Evolutionary conservation across 768 basidiomycete species (phyloP).

Genomic region (Kwoniella newhampshirensis): DNA sequence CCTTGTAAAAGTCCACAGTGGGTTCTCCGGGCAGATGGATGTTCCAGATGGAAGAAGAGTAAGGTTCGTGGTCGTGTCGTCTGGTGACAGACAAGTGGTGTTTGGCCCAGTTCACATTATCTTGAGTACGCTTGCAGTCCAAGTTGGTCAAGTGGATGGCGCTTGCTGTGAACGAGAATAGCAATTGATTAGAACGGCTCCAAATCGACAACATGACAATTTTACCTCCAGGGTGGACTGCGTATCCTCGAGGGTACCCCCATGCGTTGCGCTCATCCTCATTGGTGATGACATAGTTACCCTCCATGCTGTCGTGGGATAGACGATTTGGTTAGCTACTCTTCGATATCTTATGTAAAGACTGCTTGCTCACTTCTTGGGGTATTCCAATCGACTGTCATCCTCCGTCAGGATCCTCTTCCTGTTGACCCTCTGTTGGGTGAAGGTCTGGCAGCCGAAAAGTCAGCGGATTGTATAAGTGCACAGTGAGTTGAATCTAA

Average conservation of each 20-base stretch:
- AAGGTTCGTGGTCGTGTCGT: slow-evolving; percentile 66
- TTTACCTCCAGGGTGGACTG: slow-evolving; percentile 61
- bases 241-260: slow-evolving; percentile 64
- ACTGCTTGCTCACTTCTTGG: slow-evolving; percentile 54
- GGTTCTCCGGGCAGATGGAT: slow-evolving; percentile 61
- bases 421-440: slow-evolving; percentile 20
- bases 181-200: no score
- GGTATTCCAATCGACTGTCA: slow-evolving; percentile 58
- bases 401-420: slow-evolving; percentile 15
- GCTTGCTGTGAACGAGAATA: slow-evolving; percentile 40
- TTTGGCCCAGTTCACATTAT: slow-evolving; percentile 68
- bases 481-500: neutral
- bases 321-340: no score
- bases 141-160: slow-evolving; percentile 58
- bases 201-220: no score
- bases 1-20: slow-evolving; percentile 31
- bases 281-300: slow-evolving; percentile 63
- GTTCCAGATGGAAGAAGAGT: slow-evolving; percentile 65
- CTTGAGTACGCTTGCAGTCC: slow-evolving; percentile 62
- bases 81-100: slow-evolving; percentile 63
- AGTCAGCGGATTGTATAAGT: neutral
- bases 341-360: neutral
- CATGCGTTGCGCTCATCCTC: slow-evolving; percentile 60
- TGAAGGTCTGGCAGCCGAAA: slow-evolving; percentile 9
- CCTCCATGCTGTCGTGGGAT: slow-evolving; percentile 58